Evolutionary conservation across 2,329 filamentous ascomycete genomes (phyloP).

Genomic region (Fusarium succisae): DNA sequence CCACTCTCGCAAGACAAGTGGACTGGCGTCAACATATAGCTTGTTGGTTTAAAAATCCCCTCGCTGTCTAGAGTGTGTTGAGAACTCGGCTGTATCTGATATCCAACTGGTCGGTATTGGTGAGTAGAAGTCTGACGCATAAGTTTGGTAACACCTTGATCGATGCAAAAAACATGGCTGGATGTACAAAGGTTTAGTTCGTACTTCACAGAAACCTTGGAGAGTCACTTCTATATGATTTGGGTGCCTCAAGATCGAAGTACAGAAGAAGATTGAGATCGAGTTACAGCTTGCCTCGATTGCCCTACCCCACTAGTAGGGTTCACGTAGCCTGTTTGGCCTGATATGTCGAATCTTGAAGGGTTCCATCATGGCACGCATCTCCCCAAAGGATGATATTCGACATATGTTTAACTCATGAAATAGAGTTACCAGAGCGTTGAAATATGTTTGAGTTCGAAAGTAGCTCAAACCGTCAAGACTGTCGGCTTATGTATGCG

Average conservation of each 20-base stretch:
- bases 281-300: not conserved
- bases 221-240: not conserved
- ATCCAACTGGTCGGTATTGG: not conserved
- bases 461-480: not conserved
- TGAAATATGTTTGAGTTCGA: not conserved
- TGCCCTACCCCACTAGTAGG: slow-evolving; percentile 11
- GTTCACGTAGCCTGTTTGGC: not conserved
- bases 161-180: not conserved
- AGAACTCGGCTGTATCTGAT: not conserved
- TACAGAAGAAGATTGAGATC: not conserved
- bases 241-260: not conserved
- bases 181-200: not conserved
- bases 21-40: not conserved
- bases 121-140: not conserved
- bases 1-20: not conserved
- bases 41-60: not conserved
- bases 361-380: not conserved
- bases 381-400: slow-evolving; percentile 1
- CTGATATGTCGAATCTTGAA: not conserved
- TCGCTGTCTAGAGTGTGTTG: not conserved
- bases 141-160: not conserved
- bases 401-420: not conserved
- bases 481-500: not conserved
- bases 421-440: not conserved
- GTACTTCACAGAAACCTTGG: not conserved